Base-by-base conservation (phyloP, 495 filamentous ascomycete species). In the Aspergillus taichungensis region DNA sequence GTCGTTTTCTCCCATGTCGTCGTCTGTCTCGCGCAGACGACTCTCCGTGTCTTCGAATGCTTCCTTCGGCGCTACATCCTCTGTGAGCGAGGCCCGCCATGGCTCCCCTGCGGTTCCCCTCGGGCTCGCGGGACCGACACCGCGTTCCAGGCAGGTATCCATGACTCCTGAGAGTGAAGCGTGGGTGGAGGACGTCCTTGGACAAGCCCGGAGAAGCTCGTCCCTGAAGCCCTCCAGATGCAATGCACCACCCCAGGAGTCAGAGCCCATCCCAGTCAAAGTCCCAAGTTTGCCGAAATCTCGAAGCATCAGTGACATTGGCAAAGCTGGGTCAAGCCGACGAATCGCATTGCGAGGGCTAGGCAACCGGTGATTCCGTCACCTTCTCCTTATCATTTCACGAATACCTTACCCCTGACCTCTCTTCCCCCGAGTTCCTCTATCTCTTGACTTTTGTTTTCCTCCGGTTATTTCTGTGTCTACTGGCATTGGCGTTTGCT, bases 81-180 rank as follows among this genome's bases (percentile, higher is more conserved):
- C 48, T 8, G 42, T 56, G n/a, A 60, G 55, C 18, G 55, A 61
- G 13, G 37, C 43, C 24, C 51, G 53, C 0, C 47, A 56, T 41
- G 51, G 50, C 13, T 42, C 55, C 33, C 58, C 53, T 5, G 49
- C 69, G 13, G 56, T 63, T 3, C 69, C 72, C 5, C 63, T 75
- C 8, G 72, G 70, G 13, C 60, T 75, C 13, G 73, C 72, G 1
- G 73, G 73, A 3, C 71, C 71, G 0, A 72, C 65, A 31, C 68
- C 69, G 6, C 64, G 69, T 9, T 66, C 66, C 4, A 60, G 66
- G 36, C 63, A 68, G 9, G 52, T 64, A 14, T 67, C 68, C 13
- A 74, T 77, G 54, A 71, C 60, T 24, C 69, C 72, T 0, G 64
- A 72, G 24, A 73, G 72, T 43, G 72, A 77, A 57, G 72, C 72